A percentile compares a stretch with the other conserved stretches of the same genome.
phyloP scores from a whole-genome alignment of 441 rosid genomes.

The Erodium texanum region DNA sequence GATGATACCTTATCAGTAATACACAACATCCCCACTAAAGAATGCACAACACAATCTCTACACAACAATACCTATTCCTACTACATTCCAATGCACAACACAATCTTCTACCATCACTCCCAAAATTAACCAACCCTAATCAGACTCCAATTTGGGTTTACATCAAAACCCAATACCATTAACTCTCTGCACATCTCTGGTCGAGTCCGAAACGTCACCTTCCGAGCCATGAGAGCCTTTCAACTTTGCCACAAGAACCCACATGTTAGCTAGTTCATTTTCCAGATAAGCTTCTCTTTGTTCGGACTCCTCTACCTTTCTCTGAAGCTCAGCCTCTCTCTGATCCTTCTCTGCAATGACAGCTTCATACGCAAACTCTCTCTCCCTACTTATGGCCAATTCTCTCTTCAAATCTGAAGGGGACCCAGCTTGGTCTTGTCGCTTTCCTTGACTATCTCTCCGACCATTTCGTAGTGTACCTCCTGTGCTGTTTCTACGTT shows the following conservation, averaged over 20 bases:
- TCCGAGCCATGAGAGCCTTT: conserved; percentile 55
- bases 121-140: background rate
- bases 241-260: conserved; percentile 89
- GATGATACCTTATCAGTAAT: too few species aligned
- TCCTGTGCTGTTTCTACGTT: conserved; percentile 32
- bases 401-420: conserved; percentile 71
- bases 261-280: conserved; percentile 96
- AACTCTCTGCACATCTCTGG: background rate
- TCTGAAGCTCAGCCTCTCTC: conserved; percentile 66
- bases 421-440: conserved; percentile 47
- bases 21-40: background rate
- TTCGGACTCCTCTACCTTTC: conserved; percentile 72
- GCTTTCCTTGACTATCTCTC: conserved; percentile 44
- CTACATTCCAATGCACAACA: background rate
- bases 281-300: conserved; percentile 90
- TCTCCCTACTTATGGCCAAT: conserved; percentile 51
- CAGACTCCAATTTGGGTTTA: background rate
- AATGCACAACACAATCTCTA: background rate
- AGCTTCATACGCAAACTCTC: conserved; percentile 61
- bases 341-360: conserved; percentile 60
- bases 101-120: background rate
- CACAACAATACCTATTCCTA: background rate
- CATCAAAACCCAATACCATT: background rate
- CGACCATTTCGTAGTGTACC: conserved; percentile 47
- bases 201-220: conserved; percentile 25